Evolutionary conservation across 2,329 filamentous ascomycete species (phyloP).

Genomic region (Colletotrichum eleusines): DNA sequence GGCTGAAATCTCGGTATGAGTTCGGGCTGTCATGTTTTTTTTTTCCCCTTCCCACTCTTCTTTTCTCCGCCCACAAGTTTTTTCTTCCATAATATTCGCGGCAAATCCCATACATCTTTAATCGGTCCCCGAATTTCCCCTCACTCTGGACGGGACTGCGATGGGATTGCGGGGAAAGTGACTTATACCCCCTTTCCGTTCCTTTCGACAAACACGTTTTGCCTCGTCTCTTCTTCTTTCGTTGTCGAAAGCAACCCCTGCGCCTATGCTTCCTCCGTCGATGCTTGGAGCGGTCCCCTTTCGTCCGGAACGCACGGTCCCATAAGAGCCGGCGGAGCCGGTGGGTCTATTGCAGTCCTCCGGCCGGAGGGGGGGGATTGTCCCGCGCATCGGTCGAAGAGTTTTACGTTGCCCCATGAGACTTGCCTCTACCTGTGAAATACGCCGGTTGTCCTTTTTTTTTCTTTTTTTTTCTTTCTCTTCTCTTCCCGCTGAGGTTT

Average conservation of each 20-base stretch:
- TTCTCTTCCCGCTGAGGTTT: neutral
- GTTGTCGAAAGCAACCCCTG: neutral
- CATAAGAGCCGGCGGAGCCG: neutral
- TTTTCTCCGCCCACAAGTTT: neutral
- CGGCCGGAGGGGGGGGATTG: conserved; percentile 24
- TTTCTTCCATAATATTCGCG: too few relatives aligned
- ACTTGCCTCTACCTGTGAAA: neutral
- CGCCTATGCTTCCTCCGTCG: neutral
- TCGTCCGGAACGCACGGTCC: conserved; percentile 36
- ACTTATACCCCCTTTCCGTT: neutral
- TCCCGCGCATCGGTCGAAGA: conserved; percentile 12
- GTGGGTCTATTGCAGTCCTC: conserved; percentile 14
- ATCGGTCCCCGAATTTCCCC: neutral
- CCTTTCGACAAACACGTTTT: neutral
- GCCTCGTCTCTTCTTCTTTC: neutral
- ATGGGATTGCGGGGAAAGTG: neutral
- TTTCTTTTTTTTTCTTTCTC: too few relatives aligned
- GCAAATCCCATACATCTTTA: too few relatives aligned
- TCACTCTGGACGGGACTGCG: neutral
- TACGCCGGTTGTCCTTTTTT: neutral
- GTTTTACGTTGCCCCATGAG: conserved; percentile 5
- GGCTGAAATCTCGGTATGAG: conserved; percentile 40
- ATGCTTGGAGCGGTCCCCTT: conserved; percentile 12
- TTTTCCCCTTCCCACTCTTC: neutral
- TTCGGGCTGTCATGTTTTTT: conserved; percentile 33